Evolutionary conservation across 73 alveolate species (phyloP).

Genomic region (Stentor roeselii): DNA sequence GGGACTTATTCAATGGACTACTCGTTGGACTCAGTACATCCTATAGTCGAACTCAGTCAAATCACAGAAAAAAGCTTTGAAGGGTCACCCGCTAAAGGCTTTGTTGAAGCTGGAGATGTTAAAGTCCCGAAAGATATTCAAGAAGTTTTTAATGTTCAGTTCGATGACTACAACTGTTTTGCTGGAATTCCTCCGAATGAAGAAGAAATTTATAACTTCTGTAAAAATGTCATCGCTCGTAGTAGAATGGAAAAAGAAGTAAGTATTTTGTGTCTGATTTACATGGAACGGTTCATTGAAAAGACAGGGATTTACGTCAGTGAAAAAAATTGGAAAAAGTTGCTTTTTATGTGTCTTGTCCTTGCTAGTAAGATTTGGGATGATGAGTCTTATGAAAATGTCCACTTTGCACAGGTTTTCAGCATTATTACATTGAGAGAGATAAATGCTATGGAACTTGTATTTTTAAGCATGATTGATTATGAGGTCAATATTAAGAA

Average conservation of each 20-base stretch:
- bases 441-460: constrained; percentile 92
- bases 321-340: constrained; percentile 97
- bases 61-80: constrained; percentile 30
- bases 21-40: background rate
- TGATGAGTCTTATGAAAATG: constrained; percentile 98
- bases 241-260: constrained; percentile 96
- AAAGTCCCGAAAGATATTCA: background rate
- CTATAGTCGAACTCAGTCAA: background rate
- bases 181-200: constrained; percentile 12
- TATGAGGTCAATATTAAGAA: constrained; percentile 88
- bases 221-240: constrained; percentile 87
- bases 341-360: constrained; percentile 83
- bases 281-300: constrained; percentile 93
- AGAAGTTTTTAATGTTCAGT: constrained; percentile 5
- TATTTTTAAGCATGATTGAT: constrained; percentile 87
- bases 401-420: constrained; percentile 96
- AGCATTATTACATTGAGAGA: constrained; percentile 88
- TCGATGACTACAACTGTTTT: constrained; percentile 6
- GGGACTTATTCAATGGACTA: constrained; percentile 8
- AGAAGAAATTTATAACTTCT: constrained; percentile 82
- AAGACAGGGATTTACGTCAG: constrained; percentile 88
- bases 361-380: constrained; percentile 98
- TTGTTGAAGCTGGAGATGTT: constrained; percentile 24
- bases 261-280: constrained; percentile 85
- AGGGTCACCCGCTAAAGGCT: background rate